Conservation (phyloP, 805 yeast genomes). For the Metschnikowia matae region DNA sequence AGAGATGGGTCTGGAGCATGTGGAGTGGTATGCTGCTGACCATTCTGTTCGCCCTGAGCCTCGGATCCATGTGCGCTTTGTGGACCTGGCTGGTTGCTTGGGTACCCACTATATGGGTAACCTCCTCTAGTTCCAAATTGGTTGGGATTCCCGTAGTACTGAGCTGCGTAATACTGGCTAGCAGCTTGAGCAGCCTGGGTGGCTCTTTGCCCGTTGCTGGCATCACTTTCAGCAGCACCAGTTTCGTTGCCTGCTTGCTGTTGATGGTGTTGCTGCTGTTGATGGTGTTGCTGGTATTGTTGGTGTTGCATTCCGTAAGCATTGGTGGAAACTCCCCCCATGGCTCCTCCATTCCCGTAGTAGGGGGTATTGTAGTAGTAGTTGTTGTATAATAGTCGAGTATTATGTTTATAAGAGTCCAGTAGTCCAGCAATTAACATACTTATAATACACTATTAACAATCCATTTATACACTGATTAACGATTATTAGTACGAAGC, state of each 20-base stretch:
- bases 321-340: slow-evolving; percentile 18
- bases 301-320: slow-evolving; percentile 21
- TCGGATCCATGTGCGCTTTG: slow-evolving; percentile 16
- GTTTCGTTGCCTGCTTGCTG: slow-evolving; percentile 13
- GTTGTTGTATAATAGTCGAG: no score
- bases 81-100: slow-evolving; percentile 18
- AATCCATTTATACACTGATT: no score
- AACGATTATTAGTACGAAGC: no score
- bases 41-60: slow-evolving; percentile 18
- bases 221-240: slow-evolving; percentile 11
- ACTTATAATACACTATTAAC: no score
- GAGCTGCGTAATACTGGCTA: slow-evolving; percentile 18
- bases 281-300: slow-evolving; percentile 16
- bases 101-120: slow-evolving; percentile 20
- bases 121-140: slow-evolving; percentile 21
- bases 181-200: slow-evolving; percentile 15
- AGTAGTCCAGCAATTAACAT: no score
- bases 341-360: slow-evolving; percentile 32
- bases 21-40: slow-evolving; percentile 26
- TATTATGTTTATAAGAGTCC: no score
- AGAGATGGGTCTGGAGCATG: slow-evolving; percentile 16
- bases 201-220: slow-evolving; percentile 11
- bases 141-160: slow-evolving; percentile 20
- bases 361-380: slow-evolving; percentile 40
- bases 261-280: slow-evolving; percentile 18